phyloP scores from a whole-genome alignment of 768 basidiomycete species.

The Termitomyces sp. region DNA sequence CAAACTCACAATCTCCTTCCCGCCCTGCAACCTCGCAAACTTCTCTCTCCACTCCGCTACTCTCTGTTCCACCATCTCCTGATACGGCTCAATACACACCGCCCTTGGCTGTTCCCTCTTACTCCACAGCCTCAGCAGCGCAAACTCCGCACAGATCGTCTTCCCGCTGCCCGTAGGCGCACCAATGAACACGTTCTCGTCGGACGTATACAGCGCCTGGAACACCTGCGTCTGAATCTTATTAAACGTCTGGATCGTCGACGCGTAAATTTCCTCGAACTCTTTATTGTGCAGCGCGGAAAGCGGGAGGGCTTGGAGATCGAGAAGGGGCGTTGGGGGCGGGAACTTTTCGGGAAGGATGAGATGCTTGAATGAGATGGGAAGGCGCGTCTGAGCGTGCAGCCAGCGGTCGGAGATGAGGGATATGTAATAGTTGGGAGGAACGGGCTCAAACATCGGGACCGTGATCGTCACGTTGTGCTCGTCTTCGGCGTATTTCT shows the following conservation, averaged over 20 bases:
- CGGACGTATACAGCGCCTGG: constrained; percentile 93
- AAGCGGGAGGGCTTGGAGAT: constrained; percentile 86
- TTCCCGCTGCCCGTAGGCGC: constrained; percentile 97
- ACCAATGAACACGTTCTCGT: constrained; percentile 95
- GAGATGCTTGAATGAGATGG: constrained; percentile 96
- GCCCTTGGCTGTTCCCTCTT: constrained; percentile 77
- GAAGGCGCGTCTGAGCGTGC: constrained; percentile 89
- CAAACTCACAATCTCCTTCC: constrained; percentile 89
- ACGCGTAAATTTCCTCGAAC: constrained; percentile 82
- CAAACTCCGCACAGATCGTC: constrained; percentile 96
- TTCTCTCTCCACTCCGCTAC: constrained; percentile 87
- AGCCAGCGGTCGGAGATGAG: constrained; percentile 94
- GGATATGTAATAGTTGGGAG: constrained; percentile 97
- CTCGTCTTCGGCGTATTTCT: constrained; percentile 89
- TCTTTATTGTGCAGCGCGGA: constrained; percentile 92
- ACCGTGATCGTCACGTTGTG: constrained; percentile 94
- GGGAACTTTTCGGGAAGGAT: constrained; percentile 98
- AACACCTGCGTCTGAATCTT: constrained; percentile 99
- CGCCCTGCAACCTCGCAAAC: constrained; percentile 77
- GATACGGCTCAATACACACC: constrained; percentile 94
- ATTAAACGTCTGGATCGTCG: constrained; percentile 83
- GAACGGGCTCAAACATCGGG: constrained; percentile 95
- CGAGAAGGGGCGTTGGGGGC: constrained; percentile 84
- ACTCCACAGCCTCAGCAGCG: constrained; percentile 91
- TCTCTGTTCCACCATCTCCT: constrained; percentile 93